Evolutionary conservation across 2,329 filamentous ascomycete genomes (phyloP), one percentile per base, ranked within the genome.

Genomic region (Cladosporium sp.): DNA sequence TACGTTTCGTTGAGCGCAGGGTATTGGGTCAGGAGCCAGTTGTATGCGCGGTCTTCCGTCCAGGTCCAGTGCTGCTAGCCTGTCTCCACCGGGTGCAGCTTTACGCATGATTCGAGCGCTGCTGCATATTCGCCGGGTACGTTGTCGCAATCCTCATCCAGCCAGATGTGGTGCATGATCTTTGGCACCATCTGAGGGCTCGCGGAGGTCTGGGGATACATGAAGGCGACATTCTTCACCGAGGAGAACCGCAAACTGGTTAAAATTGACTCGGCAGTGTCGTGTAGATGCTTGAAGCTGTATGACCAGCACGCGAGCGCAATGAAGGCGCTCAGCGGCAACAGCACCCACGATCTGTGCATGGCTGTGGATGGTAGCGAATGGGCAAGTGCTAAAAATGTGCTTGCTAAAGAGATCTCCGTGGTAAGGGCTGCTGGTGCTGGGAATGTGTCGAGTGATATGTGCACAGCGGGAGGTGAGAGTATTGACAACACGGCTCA

Each of bases 1-100:
- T 69, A 70, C 28, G 64, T 64, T 3, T 63, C 60, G n/a, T 60
- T 40, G 22, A 70, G 59, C 6, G 60, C 54, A 20, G 67, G 67
- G 34, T 69, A 69, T 52, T 66, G 52, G 19, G 62, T 50, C 28
- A n/a, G 30, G 25, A 70, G 64, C 59, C 69, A 69, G 8, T 40
- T 45, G 11, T 60, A 61, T 15, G 61, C 64, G 37, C 61, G 59
- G 14, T 55, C 49, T 51, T 70, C 65, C 20, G 60, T 67, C 67
- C 67, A 70, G 42, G 69, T 52, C 17, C 62, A 58, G 49, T 61
- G 40, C 9, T 63, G 58, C 67, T 63, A 70, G 7, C 30, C 30
- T 34, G 8, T 34, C 7, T 34, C 30, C 36, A 58, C 58, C 38
- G 64, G 63, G 57, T 70, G 66, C 5, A 66, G 39, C 3, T 14